Conservation (phyloP, 2,329 filamentous ascomycete species). For the Hortaea werneckii region DNA sequence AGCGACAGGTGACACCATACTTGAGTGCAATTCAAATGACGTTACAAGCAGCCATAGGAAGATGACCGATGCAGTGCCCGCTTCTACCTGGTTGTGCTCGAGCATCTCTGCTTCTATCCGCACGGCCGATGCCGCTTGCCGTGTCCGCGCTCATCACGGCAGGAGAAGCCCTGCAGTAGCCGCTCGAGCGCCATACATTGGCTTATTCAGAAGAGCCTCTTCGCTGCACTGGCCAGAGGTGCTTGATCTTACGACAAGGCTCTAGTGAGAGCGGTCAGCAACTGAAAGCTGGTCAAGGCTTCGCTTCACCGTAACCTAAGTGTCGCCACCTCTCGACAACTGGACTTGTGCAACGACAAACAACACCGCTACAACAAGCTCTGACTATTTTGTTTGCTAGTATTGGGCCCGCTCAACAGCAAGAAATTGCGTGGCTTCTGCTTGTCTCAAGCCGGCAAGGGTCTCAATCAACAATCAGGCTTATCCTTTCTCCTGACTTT, state of each 20-base stretch:
- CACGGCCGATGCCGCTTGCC: too few species aligned
- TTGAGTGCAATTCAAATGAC: not conserved
- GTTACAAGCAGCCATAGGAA: not conserved
- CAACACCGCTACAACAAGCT: not conserved
- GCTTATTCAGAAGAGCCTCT: too few species aligned
- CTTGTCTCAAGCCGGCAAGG: not conserved
- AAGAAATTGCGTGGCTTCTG: not conserved
- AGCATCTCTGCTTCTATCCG: not conserved
- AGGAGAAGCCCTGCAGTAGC: too few species aligned
- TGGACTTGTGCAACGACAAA: not conserved
- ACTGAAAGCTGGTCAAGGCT: not conserved
- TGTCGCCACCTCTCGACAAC: not conserved
- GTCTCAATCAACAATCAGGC: too few species aligned
- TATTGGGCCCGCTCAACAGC: not conserved
- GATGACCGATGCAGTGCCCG: slow-evolving; percentile 4
- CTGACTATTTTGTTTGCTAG: slow-evolving; percentile 1
- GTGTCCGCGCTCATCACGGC: too few species aligned
- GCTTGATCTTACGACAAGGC: too few species aligned
- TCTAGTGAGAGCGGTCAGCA: not conserved
- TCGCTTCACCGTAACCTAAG: not conserved
- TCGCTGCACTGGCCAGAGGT: too few species aligned
- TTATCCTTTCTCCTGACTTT: too few species aligned
- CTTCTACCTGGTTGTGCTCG: slow-evolving; percentile 3
- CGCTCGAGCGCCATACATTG: too few species aligned
- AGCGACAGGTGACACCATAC: slow-evolving; percentile 1